Base-by-base conservation (phyloP, 768 basidiomycete genomes). In the Russula abietina region DNA sequence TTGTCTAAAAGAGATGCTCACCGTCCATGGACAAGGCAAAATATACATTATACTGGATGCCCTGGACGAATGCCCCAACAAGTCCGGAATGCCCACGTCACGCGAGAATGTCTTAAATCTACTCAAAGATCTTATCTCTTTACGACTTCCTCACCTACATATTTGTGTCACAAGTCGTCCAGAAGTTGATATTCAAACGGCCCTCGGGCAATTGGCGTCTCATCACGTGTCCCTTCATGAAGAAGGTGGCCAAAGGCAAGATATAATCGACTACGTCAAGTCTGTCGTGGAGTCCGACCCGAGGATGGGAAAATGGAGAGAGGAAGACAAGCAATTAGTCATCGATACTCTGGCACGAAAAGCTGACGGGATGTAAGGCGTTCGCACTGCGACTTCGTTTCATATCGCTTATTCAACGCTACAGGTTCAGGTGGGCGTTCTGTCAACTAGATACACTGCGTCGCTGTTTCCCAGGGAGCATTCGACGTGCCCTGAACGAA, bases 31-130 rank as follows among this genome's bases (percentile, higher is more conserved):
- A 22, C 46, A 50, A 33, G 36, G 46, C 46, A 22, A 19, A 9
- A 22, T 45, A 28, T 50, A 51, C 11, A 38, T 56, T 7, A 28
- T 56, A n/a, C 3, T 60, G 24, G 59, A 52, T 16, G 55, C 55
- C 41, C 26, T 56, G 10, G 55, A 56, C 9, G 55, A 56, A 56
- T 43, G 55, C 39, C 38, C 53, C 9, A 46, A 61, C 16, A 60
- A 60, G 26, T 28, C 19, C 7, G 36, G 43, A 22, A 55, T 55
- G 33, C 60, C 60, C 36, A n/a, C n/a, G 3, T 16, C 45, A 28
- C 60, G 53, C 7, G 22, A 45, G 39, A n/a, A 52, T 6, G 36
- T 61, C 24, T 12, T 39, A 36, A n/a, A 36, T 12, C n/a, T 48
- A 12, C 10, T 60, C 7, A 10, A 43, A 33, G n/a, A 43, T 10